Conservation (phyloP, 345 rosid species). For the Trapa bicornis region DNA sequence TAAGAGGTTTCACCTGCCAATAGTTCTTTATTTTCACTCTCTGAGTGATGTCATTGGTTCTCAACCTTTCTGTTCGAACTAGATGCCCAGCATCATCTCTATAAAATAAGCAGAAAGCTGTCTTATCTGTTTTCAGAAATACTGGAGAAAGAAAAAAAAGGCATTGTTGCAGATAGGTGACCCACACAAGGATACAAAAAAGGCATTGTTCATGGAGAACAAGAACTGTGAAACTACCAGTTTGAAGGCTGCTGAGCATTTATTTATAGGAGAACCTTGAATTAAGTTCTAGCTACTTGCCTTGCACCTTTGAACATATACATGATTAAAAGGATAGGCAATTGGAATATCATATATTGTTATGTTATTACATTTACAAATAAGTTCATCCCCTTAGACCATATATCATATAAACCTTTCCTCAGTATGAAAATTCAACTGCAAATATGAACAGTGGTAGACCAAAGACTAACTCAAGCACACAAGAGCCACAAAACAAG, state of each 20-base stretch:
- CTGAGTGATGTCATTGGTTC: slow-evolving; percentile 75
- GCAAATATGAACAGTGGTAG: slow-evolving; percentile 11
- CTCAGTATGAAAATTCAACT: slow-evolving; percentile 76
- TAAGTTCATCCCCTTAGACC: no score
- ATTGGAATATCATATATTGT: slow-evolving; percentile 4
- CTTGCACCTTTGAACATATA: no score
- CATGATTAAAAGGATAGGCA: slow-evolving; percentile 34
- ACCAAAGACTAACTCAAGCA: slow-evolving; percentile 3
- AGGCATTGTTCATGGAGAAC: not conserved
- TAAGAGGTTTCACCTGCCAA: slow-evolving; percentile 55
- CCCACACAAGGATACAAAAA: not conserved
- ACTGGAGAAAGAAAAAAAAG: not conserved
- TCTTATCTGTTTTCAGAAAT: not conserved
- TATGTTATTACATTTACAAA: not conserved
- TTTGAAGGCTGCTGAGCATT: no score
- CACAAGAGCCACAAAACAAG: not conserved
- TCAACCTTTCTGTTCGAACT: slow-evolving; percentile 87
- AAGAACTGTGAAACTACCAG: not conserved
- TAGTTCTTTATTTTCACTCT: slow-evolving; percentile 80
- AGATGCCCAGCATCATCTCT: slow-evolving; percentile 86
- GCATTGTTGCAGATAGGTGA: not conserved
- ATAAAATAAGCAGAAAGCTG: slow-evolving; percentile 8
- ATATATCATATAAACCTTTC: slow-evolving; percentile 28
- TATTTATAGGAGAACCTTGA: no score
- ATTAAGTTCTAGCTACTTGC: no score